phyloP scores from a whole-genome alignment of 176 grass and related monocot species.

The Calamus simplicifolius region DNA sequence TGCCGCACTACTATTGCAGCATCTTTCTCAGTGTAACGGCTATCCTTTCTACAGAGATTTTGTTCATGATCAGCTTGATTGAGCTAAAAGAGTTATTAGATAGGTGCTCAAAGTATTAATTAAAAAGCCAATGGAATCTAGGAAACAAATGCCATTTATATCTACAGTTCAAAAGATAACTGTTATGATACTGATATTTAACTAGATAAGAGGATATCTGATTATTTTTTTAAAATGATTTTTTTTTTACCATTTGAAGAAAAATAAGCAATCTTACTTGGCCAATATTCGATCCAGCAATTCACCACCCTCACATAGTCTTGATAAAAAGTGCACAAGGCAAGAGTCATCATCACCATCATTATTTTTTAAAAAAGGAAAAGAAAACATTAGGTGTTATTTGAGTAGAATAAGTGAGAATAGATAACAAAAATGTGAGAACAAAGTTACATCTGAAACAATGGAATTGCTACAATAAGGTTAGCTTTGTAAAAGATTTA shows the following conservation, averaged over 20 bases:
- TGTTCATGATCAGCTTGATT: neutral
- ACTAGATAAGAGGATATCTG: neutral
- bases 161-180: too few relatives aligned
- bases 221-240: neutral
- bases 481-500: too few relatives aligned
- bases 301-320: slow-evolving; percentile 83
- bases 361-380: neutral
- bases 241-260: neutral
- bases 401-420: neutral
- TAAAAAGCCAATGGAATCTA: too few relatives aligned
- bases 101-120: neutral
- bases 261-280: slow-evolving; percentile 39
- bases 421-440: too few relatives aligned
- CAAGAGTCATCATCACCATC: slow-evolving; percentile 7
- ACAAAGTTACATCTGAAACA: too few relatives aligned
- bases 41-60: slow-evolving; percentile 55
- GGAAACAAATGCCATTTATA: too few relatives aligned
- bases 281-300: slow-evolving; percentile 87
- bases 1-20: slow-evolving; percentile 84
- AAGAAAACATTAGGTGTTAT: neutral
- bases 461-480: too few relatives aligned
- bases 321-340: slow-evolving; percentile 26
- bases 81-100: neutral
- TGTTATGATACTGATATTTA: neutral
- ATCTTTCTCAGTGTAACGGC: slow-evolving; percentile 91